Evolutionary conservation across 2,329 filamentous ascomycete species (phyloP).

Genomic region (Phialophora macrospora): DNA sequence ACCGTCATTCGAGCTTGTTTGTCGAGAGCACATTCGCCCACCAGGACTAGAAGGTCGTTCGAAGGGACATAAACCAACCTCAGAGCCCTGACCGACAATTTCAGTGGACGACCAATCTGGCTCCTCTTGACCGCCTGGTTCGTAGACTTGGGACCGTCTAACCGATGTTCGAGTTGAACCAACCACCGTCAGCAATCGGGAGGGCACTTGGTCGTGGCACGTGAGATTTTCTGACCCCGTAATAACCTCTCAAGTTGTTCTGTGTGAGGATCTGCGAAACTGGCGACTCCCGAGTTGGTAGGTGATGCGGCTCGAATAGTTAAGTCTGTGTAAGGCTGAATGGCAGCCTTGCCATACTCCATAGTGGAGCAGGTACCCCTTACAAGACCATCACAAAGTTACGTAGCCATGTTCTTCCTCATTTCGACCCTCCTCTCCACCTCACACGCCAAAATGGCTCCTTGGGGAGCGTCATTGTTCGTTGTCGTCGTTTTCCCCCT

Average conservation of each 20-base stretch:
- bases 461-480: neutral
- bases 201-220: neutral
- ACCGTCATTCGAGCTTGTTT: neutral
- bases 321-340: neutral
- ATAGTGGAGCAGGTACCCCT: neutral
- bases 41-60: too few species aligned
- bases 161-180: neutral
- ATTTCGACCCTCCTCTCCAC: neutral
- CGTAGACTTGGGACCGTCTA: neutral
- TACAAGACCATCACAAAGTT: neutral
- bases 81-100: neutral
- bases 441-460: slow-evolving; percentile 16
- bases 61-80: too few species aligned
- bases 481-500: slow-evolving; percentile 52
- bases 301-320: neutral
- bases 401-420: neutral
- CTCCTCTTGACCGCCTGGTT: neutral
- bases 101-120: neutral
- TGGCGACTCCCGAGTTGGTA: neutral
- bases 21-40: too few species aligned
- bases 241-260: neutral
- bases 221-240: neutral
- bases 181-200: too few species aligned
- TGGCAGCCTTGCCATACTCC: neutral
- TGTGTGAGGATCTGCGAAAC: neutral